Base-by-base conservation (phyloP, 257 asterid species). In the Misopates orontium region DNA sequence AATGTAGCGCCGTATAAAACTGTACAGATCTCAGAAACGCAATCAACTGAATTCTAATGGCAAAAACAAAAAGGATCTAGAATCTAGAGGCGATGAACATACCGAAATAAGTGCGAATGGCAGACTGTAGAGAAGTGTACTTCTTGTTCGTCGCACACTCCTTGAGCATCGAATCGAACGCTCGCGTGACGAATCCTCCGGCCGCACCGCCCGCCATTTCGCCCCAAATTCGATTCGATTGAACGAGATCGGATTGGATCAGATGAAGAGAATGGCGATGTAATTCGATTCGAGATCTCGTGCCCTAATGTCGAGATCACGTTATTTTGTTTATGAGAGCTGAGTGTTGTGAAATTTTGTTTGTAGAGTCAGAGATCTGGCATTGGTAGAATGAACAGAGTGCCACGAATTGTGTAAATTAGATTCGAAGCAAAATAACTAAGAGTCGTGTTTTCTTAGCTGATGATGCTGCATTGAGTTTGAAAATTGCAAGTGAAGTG, bases 111-210 rank as follows among this genome's bases (percentile, higher is more conserved):
- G 77, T 70, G 81, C 79, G 91, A 74, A 90, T 77, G 60, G 97
- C 90, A 24, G 86, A 55, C 71, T 87, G 97, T 12, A 93, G 84
- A 60, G 85, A 73, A 47, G 74, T 41, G 74, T 73, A 86, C 74
- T 86, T 90, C 80, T 74, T 90, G 68, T 72, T 77, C 61, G 95
- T 77, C 61, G 95, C 77, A 74, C 92, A 84, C 80, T 93, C 99
- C 70, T 90, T 93, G 80, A 90, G 92, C 95, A 93, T 90, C 59
- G 95, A 83, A 76, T 93, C 97, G 63, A 90, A 90, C 60, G 99
- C 99, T 74, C 99, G 85, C 51, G 95, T 80, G 55, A 93, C 83
- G 67, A 93, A 93, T 41, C 99, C 97, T 40, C 99, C 99, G 9
- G 99, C 99, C 73, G 98, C 98, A 22, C 88, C 94, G 47, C 95